Base-by-base conservation (phyloP, 352 stramenopile genomes). In the Phytophthora sp. region DNA sequence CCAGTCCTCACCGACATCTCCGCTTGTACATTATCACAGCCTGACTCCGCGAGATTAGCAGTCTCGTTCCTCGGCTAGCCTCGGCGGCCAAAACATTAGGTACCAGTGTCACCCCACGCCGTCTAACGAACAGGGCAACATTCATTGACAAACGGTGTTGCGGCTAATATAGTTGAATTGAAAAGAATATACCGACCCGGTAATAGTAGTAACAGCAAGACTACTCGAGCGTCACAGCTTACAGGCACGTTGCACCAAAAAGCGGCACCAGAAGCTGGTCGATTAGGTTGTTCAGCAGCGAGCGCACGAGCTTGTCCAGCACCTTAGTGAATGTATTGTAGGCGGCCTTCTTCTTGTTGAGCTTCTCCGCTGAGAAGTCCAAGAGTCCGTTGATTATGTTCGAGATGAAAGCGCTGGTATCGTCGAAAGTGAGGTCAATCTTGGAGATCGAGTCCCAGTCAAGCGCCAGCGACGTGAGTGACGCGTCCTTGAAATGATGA, bases 281-380 rank as follows among this genome's bases (percentile, higher is more conserved):
- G 33, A 88, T 71, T 21, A 86, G 7, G 49, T 82, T 74, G 72
- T 89, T 89, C 52, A 86, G 27, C 3, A 86, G 57, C 50, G 78
- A 85, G 24, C 74, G 80, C 31, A 68, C 41, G 13, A 88, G 56
- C 56, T 71, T 77, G 62, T 84, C 49, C 18, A 75, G 58, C 15
- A 82, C 63, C 38, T 69, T 52, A 44, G 79, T 76, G 46, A 82
- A 71, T 41, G 63, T 77, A n/a, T 82, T 80, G 72, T 86, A 88
- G 13, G 76, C 46, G 36, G 74, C 62, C 35, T 76, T 78, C 78
- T 86, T 89, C 71, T 89, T 86, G 72, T 89, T 89, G 53, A 88
- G 52, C 54, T 77, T 72, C 23, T 74, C 57, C 8, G 70, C 77
- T 27, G 69, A 77, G 66, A 86, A 86, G 54, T 73, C 51, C 23